Evolutionary conservation across 768 basidiomycete species (phyloP), one percentile per base, ranked within the genome.

Genomic region (Amanita thiersii): DNA sequence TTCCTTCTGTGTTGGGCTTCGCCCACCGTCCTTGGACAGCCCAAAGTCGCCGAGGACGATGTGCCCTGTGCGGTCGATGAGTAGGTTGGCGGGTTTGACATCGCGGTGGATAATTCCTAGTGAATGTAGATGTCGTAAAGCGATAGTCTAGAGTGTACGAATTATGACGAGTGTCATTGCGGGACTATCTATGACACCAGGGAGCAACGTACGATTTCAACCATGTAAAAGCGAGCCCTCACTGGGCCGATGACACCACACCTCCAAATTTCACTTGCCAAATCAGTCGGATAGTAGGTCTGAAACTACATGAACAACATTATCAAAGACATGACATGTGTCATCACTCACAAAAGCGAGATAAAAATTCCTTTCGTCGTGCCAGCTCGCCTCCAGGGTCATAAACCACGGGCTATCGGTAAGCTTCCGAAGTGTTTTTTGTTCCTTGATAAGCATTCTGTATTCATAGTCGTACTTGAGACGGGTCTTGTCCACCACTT

Each of bases 311-410:
- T n/a, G n/a, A n/a, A n/a, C n/a, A n/a, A 28, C 26, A 7, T 28
- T 28, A n/a, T 28, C 26, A 28, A 28, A 28, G 26, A 28, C n/a
- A 7, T 28, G 26, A 7, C 26, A 28, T 7, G 7, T 28, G 26
- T 10, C 14, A 21, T 19, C 18, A 21, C 31, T 31, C 14, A 48
- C 47, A 43, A 45, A 38, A 2, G 44, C 14, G 21, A 52, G 41
- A 25, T 52, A 52, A 19, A 49, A 52, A n/a, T 52, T 52, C 5
- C 18, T 20, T 1, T 39, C 42, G 26, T 52, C 50, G 15, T 35
- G 31, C n/a, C 46, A 52, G 10, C 37, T 44, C 7, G 50, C 47
- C 9, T 47, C 50, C 21, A 52, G 12, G 3, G 28, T 18, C 5
- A 45, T n/a, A 6, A 49, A 44, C 20, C 41, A 47, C 2, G 40